A percentile compares a stretch with the other conserved stretches of the same genome.
Evolutionary conservation across 345 rosid species (phyloP).

Genomic region (Clarkia xantiana): DNA sequence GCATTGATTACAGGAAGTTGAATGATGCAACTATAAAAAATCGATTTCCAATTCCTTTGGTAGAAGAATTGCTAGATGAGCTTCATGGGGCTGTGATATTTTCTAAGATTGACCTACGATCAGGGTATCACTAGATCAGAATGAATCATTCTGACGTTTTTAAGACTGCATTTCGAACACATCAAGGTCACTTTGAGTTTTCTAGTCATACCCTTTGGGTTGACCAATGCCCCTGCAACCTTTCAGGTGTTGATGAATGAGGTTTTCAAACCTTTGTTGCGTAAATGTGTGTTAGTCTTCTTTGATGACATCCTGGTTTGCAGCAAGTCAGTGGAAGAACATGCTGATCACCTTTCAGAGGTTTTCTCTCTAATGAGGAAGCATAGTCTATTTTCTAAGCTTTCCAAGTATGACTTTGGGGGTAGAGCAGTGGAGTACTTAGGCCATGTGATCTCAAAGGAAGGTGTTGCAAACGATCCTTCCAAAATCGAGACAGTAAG

Average conservation of each 20-base stretch:
- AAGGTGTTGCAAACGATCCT: constrained; percentile 1
- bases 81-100: background rate
- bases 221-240: background rate
- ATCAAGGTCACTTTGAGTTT: constrained; percentile 3
- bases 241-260: constrained; percentile 2
- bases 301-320: constrained; percentile 3
- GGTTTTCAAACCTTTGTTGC: background rate
- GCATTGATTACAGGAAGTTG: background rate
- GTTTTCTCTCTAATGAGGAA: background rate
- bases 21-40: background rate
- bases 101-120: background rate
- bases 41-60: background rate
- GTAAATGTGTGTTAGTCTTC: background rate
- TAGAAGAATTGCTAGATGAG: constrained; percentile 1
- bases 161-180: background rate
- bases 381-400: background rate
- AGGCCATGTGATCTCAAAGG: background rate
- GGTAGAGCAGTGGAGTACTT: background rate
- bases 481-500: background rate
- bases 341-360: background rate
- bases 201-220: constrained; percentile 1
- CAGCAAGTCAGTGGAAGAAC: background rate
- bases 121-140: constrained; percentile 2
- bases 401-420: background rate
- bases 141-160: background rate